A percentile compares a stretch with the other conserved stretches of the same genome.
Evolutionary conservation across 2,329 filamentous ascomycete genomes (phyloP).

Genomic region (Cladosporium velox): DNA sequence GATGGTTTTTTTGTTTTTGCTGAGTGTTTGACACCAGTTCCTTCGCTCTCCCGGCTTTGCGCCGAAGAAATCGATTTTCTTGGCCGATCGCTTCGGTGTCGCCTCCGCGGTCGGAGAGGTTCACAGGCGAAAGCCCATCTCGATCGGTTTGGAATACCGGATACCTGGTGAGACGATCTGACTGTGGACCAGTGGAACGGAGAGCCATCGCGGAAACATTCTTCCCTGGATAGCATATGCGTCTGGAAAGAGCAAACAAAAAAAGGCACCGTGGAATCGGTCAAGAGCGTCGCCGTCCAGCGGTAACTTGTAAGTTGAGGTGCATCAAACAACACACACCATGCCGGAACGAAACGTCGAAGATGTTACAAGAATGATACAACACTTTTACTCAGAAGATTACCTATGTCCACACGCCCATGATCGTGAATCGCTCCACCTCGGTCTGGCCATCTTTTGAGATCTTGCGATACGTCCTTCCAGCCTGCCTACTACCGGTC

Average conservation of each 20-base stretch:
- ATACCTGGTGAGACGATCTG: background rate
- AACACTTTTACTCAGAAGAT: background rate
- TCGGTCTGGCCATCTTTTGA: background rate
- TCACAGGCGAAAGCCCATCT: background rate
- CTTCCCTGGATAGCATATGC: background rate
- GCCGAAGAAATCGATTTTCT: background rate
- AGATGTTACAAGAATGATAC: background rate
- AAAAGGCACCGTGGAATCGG: background rate
- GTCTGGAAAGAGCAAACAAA: background rate
- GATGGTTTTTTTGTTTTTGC: background rate
- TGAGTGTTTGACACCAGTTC: constrained; percentile 1
- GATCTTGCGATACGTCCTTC: background rate
- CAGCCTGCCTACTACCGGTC: background rate
- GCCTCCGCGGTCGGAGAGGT: background rate
- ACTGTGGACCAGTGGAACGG: background rate
- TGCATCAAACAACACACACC: too few species aligned
- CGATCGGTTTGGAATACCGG: background rate
- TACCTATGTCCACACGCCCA: background rate
- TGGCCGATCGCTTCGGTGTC: background rate
- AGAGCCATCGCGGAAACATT: background rate
- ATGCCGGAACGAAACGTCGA: background rate
- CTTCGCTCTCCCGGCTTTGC: constrained; percentile 2
- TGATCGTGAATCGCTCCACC: background rate
- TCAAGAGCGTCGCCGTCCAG: background rate
- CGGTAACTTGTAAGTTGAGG: background rate